phyloP scores from a whole-genome alignment of 768 basidiomycete species.

The Collybiopsis luxurians region DNA sequence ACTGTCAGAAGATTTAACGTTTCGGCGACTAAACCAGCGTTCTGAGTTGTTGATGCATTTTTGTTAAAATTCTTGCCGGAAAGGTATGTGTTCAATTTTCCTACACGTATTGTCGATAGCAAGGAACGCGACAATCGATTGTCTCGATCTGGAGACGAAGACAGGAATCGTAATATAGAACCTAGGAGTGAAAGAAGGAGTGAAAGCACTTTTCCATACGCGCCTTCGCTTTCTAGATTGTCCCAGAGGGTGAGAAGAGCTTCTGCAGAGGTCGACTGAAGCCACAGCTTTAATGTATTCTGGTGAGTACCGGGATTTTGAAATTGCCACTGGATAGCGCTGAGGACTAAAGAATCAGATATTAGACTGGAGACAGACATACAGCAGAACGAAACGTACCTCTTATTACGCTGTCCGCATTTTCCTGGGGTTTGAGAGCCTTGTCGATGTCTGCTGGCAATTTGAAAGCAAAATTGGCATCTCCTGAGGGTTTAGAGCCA shows the following conservation, averaged over 20 bases:
- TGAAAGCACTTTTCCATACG: background rate
- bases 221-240: background rate
- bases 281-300: background rate
- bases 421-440: background rate
- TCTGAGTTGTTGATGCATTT: background rate
- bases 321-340: background rate
- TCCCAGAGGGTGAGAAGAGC: slow-evolving; percentile 3
- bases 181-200: background rate
- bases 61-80: background rate
- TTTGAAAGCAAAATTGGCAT: background rate
- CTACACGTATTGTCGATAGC: background rate
- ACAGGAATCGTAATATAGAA: background rate
- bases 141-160: background rate
- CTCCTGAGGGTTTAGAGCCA: background rate
- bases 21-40: background rate
- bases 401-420: background rate
- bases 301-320: background rate
- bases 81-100: background rate
- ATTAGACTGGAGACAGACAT: background rate
- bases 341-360: slow-evolving; percentile 2
- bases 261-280: background rate
- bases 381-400: background rate
- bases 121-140: background rate
- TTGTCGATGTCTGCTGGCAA: background rate
- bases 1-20: background rate